Evolutionary conservation across 768 basidiomycete genomes (phyloP).

Genomic region (Leccinum aurantiacum): DNA sequence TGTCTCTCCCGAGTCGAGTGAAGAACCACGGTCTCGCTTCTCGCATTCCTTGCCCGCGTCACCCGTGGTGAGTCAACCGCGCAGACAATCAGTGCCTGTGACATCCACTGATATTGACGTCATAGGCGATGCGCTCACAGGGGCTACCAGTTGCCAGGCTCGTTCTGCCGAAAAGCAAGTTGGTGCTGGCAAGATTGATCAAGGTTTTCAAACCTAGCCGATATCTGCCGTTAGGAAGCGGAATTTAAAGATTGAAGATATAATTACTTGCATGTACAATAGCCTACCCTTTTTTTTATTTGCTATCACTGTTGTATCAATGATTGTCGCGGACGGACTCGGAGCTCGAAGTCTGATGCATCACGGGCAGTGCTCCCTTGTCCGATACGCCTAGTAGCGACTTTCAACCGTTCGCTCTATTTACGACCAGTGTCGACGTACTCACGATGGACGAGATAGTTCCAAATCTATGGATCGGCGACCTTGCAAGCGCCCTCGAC

Average conservation of each 20-base stretch:
- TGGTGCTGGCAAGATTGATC: conserved; percentile 12
- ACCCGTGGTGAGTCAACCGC: conserved; percentile 15
- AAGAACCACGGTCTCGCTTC: conserved; percentile 25
- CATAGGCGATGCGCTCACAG: conserved; percentile 6
- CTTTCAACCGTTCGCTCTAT: neutral
- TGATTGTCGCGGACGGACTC: neutral
- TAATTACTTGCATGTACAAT: neutral
- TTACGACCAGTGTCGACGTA: neutral
- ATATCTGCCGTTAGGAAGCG: neutral
- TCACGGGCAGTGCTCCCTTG: neutral
- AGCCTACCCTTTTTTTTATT: neutral
- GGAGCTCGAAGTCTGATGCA: neutral
- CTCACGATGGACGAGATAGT: conserved; percentile 73
- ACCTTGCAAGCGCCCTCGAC: conserved; percentile 69
- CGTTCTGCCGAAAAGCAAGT: conserved; percentile 11
- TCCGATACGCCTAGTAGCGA: conserved; percentile 1
- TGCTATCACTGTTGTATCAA: neutral
- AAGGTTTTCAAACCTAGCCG: conserved; percentile 7
- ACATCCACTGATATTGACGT: neutral
- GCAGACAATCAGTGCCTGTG: neutral
- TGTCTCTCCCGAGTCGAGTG: conserved; percentile 7
- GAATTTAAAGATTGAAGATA: neutral
- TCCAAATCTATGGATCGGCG: conserved; percentile 82
- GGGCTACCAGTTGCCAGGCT: neutral
- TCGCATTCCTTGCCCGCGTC: conserved; percentile 18